Conservation (phyloP, 257 asterid genomes). For the Nicotiana noctiflora region DNA sequence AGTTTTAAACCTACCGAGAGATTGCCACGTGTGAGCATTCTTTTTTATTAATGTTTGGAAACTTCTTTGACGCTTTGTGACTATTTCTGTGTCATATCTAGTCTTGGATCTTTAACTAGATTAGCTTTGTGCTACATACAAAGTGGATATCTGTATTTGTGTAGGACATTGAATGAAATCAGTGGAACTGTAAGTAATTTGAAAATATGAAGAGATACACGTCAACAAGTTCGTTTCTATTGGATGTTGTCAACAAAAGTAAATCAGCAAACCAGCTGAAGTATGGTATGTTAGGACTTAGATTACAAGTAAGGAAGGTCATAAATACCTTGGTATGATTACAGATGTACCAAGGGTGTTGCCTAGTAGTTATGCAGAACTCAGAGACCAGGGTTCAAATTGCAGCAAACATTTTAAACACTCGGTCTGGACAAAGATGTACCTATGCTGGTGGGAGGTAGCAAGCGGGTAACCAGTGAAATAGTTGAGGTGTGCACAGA, state of each 20-base stretch:
- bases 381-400: too few relatives aligned
- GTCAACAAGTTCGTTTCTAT: not conserved
- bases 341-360: not conserved
- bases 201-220: not conserved
- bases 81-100: too few relatives aligned
- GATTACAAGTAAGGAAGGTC: not conserved
- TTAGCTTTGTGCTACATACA: not conserved
- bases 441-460: too few relatives aligned
- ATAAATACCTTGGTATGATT: not conserved
- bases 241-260: not conserved
- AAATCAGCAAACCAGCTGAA: not conserved
- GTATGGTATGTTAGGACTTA: constrained; percentile 1
- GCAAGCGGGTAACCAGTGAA: too few relatives aligned
- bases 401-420: too few relatives aligned
- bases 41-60: not conserved
- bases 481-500: too few relatives aligned
- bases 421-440: too few relatives aligned
- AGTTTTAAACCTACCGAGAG: not conserved
- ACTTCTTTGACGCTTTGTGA: not conserved
- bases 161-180: not conserved
- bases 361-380: too few relatives aligned
- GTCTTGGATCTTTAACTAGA: not conserved
- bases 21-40: not conserved
- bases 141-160: not conserved
- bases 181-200: not conserved